Evolutionary conservation across 1,284 basidiomycete species (phyloP), one percentile per base, ranked within the genome.

Genomic region (Schizopora paradoxa): DNA sequence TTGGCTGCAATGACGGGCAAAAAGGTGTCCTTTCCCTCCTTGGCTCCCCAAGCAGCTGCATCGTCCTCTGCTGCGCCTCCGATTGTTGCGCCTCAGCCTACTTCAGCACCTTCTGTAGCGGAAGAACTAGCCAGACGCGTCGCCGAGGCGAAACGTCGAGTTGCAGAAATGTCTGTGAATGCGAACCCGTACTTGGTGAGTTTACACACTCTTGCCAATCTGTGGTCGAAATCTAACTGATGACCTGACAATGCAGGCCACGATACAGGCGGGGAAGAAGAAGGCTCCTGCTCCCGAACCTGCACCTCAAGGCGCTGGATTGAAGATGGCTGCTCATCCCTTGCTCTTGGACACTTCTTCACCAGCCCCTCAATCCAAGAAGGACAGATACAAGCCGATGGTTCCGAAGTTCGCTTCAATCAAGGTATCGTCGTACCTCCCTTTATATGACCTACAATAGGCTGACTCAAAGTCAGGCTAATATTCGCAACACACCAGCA

Each of bases 401-500:
- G 90, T 92, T 53, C 93, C 93, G 44, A 97, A 96, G 64, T 97
- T 96, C 63, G 87, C 91, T 0, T 91, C 90, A 3, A 92, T 95
- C 64, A 92, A 86, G 70, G 86, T 82, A 19, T 40, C 32, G 51
- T 11, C 8, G 18, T 36, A 27, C 21, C 7, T 6, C 3, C 47
- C 18, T 10, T n/a, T n/a, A n/a, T n/a, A n/a, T n/a, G n/a, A 37
- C 26, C 19, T 19, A 13, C n/a, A 51, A 19, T 49, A 16, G 34
- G 43, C 19, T 41, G 32, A 49, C 11, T 16, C 5, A 27, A 34
- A 26, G 10, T 8, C 49, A 80, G 73, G 89, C 87, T 4, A 91
- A 91, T 57, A 74, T 75, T 6, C 79, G 86, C 7, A 86, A 79
- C 54, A 75, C 73, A 4, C 78, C 85, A 0, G 79, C 80, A 0